phyloP scores from a whole-genome alignment of 345 rosid species.

The sweet orange (Citrus sinensis) region DNA sequence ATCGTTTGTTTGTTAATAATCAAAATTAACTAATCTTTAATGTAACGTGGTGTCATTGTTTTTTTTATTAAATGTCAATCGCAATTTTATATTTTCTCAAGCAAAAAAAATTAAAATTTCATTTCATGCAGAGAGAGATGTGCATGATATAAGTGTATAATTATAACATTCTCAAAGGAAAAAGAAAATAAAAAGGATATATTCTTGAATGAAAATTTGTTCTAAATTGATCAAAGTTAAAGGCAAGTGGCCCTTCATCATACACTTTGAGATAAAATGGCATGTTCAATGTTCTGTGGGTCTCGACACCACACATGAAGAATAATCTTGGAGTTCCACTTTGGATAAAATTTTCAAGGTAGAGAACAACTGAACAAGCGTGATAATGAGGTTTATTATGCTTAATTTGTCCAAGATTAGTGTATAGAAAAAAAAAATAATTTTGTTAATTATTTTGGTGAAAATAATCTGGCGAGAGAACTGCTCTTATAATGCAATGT shows the following conservation, averaged over 20 bases:
- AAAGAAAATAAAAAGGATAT: not conserved
- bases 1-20: not conserved
- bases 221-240: not conserved
- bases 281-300: constrained; percentile 1
- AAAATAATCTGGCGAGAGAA: not conserved
- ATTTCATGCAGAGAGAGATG: too few species aligned
- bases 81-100: too few species aligned
- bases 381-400: not conserved
- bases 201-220: not conserved
- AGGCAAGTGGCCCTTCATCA: too few species aligned
- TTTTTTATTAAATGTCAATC: too few species aligned
- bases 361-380: not conserved
- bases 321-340: not conserved
- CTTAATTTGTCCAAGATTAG: not conserved
- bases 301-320: constrained; percentile 1
- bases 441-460: too few species aligned
- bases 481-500: not conserved
- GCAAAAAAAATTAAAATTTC: too few species aligned
- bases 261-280: not conserved
- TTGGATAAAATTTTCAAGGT: not conserved
- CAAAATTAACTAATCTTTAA: too few species aligned
- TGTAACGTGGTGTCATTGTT: not conserved
- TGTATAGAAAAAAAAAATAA: too few species aligned
- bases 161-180: too few species aligned
- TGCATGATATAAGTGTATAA: too few species aligned